Percentiles rank a stretch among this genome's conserved stretches.
These are phyloP conservation scores for Oxyria digyna DNA, from an alignment of 148 eudicot species.

Conservation along the genomic window DNA sequence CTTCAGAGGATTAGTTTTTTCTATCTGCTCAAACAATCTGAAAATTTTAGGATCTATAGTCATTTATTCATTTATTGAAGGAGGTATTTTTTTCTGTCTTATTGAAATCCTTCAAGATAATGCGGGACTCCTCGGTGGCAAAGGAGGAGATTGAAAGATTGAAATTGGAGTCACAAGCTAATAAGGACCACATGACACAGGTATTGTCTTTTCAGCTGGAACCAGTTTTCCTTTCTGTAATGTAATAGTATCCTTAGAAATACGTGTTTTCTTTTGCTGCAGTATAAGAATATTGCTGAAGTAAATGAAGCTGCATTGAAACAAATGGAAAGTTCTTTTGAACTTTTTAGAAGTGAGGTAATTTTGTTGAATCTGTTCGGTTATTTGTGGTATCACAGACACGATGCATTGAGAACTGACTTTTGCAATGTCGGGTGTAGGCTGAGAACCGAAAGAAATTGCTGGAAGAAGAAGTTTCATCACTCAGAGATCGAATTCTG, in stretches of 20 bases:
- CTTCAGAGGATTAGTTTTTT: neutral
- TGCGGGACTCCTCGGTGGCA: slow-evolving; percentile 23
- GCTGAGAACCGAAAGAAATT: slow-evolving; percentile 49
- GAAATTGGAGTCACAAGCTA: slow-evolving; percentile 56
- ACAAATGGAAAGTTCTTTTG: slow-evolving; percentile 68
- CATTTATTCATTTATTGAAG: neutral
- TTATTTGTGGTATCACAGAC: neutral
- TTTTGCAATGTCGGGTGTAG: slow-evolving; percentile 15
- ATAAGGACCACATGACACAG: slow-evolving; percentile 72
- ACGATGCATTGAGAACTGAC: neutral
- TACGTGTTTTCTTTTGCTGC: slow-evolving; percentile 11
- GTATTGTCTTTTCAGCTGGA: slow-evolving; percentile 15
- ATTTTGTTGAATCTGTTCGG: neutral
- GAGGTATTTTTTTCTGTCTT: neutral
- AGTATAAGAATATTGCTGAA: slow-evolving; percentile 86
- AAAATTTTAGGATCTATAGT: neutral
- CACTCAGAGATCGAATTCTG: slow-evolving; percentile 35
- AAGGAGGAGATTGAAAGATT: slow-evolving; percentile 62
- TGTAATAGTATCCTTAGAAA: neutral
- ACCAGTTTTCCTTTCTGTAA: neutral
- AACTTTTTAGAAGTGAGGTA: slow-evolving; percentile 61
- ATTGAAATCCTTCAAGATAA: slow-evolving; percentile 13
- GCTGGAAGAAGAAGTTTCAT: slow-evolving; percentile 60
- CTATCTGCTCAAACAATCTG: neutral
- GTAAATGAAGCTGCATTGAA: slow-evolving; percentile 79